A percentile compares a stretch with the other conserved stretches of the same genome.
Conservation (phyloP, 164 flowering plant species). For the Tinospora cordifolia region DNA sequence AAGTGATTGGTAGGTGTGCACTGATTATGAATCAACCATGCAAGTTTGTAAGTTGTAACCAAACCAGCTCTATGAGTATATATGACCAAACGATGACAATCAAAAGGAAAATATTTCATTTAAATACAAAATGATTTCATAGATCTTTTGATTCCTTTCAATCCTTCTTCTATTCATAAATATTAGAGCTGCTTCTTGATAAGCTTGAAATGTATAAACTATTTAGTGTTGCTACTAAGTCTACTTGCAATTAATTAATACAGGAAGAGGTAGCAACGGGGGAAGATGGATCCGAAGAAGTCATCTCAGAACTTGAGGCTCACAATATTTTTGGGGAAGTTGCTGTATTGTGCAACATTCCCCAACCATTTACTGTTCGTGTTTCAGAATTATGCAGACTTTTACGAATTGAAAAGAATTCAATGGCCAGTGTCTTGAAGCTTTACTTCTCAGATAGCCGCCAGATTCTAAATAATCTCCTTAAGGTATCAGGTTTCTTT, state of each 20-base stretch:
- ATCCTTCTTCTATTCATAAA: too few relatives aligned
- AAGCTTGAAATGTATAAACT: too few relatives aligned
- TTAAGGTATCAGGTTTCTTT: slow-evolving; percentile 25
- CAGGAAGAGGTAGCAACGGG: slow-evolving; percentile 33
- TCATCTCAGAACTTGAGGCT: slow-evolving; percentile 21
- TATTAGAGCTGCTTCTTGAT: too few relatives aligned
- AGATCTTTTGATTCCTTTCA: too few relatives aligned
- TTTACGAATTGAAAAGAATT: slow-evolving; percentile 38
- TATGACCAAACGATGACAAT: too few relatives aligned
- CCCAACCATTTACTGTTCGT: slow-evolving; percentile 36
- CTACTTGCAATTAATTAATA: not conserved
- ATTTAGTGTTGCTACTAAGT: too few relatives aligned
- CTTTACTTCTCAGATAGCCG: slow-evolving; percentile 31
- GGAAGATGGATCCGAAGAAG: slow-evolving; percentile 28
- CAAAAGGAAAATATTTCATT: too few relatives aligned
- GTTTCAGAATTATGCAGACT: slow-evolving; percentile 37
- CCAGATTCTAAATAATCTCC: slow-evolving; percentile 30
- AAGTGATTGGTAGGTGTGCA: too few relatives aligned
- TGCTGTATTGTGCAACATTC: slow-evolving; percentile 36
- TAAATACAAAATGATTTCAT: too few relatives aligned
- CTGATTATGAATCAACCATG: too few relatives aligned
- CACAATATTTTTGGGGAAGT: slow-evolving; percentile 34
- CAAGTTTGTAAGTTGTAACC: too few relatives aligned
- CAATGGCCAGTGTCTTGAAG: slow-evolving; percentile 26
- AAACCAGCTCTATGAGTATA: too few relatives aligned